Conservation (phyloP, 169 alveolate species). For the Amoebophrya sp. region DNA sequence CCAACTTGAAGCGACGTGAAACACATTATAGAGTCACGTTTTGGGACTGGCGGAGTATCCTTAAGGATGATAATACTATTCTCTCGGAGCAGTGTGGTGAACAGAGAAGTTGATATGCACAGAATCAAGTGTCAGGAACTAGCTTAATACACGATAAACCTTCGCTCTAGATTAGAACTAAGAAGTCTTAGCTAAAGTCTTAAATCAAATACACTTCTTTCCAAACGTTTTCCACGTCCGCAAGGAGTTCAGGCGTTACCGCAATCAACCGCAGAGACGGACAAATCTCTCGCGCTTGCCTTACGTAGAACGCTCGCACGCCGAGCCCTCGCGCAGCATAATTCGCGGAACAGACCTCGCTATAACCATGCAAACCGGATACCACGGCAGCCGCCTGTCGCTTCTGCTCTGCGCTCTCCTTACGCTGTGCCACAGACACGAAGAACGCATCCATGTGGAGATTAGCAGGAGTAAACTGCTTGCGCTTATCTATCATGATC, state of each 20-base stretch:
- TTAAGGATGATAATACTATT: no score
- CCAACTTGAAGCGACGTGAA: no score
- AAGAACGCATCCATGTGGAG: constrained; percentile 36
- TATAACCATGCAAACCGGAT: constrained; percentile 28
- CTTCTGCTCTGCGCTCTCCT: neutral
- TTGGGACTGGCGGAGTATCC: no score
- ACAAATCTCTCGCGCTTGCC: constrained; percentile 13
- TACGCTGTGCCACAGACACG: constrained; percentile 28
- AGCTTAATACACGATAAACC: no score
- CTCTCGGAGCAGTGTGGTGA: no score
- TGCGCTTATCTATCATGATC: neutral
- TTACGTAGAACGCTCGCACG: constrained; percentile 7
- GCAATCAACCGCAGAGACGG: constrained; percentile 26
- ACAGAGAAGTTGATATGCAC: no score
- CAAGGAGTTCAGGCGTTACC: constrained; percentile 31
- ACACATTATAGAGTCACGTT: no score
- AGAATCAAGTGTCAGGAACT: no score
- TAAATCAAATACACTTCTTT: neutral
- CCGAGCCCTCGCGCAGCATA: constrained; percentile 33
- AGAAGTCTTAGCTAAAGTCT: no score
- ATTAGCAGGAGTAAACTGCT: neutral
- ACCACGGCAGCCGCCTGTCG: constrained; percentile 27
- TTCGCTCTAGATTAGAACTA: no score
- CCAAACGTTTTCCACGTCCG: constrained; percentile 30
- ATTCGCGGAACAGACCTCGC: constrained; percentile 36